These are phyloP conservation scores for Raffaelea ambrosiae DNA, from an alignment of 2,329 filamentous ascomycete species.

Conservation along the genomic window DNA sequence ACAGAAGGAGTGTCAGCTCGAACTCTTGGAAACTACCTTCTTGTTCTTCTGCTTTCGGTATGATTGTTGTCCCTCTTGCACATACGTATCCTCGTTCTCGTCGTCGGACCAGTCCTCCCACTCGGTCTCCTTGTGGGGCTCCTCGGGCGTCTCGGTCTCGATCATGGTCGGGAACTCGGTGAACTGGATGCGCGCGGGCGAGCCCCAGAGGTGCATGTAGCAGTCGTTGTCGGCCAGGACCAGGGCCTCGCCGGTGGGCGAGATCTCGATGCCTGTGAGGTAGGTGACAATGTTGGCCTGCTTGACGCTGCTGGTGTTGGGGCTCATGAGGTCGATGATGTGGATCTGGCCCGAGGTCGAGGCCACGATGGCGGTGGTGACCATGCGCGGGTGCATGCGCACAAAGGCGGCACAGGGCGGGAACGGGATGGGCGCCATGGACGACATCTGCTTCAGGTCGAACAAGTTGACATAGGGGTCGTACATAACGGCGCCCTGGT, in stretches of 20 bases:
- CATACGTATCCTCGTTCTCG: constrained; percentile 13
- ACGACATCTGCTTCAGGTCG: constrained; percentile 82
- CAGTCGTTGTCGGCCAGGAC: constrained; percentile 73
- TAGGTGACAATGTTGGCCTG: constrained; percentile 71
- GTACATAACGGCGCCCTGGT: constrained; percentile 67
- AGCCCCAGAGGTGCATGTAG: constrained; percentile 80
- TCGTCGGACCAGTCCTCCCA: constrained; percentile 15
- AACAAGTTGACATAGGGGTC: constrained; percentile 94
- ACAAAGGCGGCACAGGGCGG: constrained; percentile 90
- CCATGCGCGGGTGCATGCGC: constrained; percentile 91
- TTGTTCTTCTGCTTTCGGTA: too few species aligned
- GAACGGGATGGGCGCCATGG: constrained; percentile 83
- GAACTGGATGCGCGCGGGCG: constrained; percentile 76
- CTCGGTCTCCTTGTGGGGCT: constrained; percentile 19
- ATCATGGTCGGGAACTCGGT: constrained; percentile 71
- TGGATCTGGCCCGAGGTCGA: constrained; percentile 92
- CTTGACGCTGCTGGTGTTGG: constrained; percentile 75
- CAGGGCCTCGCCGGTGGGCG: constrained; percentile 78
- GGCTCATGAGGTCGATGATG: constrained; percentile 91
- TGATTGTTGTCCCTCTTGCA: too few species aligned
- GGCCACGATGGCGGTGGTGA: constrained; percentile 88
- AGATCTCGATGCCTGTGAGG: constrained; percentile 74
- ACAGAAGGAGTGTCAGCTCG: too few species aligned
- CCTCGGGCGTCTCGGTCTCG: constrained; percentile 64
- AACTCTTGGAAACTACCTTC: too few species aligned